Conservation (phyloP, 108 stramenopile species). For the Schizochytrium sp. region DNA sequence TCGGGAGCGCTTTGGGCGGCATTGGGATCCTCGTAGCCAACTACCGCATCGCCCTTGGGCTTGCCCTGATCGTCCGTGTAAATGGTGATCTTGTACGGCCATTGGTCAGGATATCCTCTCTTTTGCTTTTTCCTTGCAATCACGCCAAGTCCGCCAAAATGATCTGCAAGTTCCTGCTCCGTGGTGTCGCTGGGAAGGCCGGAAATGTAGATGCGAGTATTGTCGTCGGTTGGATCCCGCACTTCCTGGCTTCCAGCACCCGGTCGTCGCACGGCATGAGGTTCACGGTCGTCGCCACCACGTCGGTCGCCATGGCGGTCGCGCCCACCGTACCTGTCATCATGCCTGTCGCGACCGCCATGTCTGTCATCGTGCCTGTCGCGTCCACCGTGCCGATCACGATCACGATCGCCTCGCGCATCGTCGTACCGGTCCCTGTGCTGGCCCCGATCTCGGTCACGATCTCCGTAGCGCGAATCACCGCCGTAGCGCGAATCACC, state of each 20-base stretch:
- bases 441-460: not conserved
- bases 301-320: not conserved
- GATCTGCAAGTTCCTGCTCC: not conserved
- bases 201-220: not conserved
- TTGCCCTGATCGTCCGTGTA: not conserved
- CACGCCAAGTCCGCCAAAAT: not conserved
- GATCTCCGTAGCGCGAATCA: not conserved
- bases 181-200: not conserved
- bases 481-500: not conserved
- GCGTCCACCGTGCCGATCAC: not conserved
- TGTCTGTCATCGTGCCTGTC: not conserved
- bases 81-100: conserved; percentile 1
- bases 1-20: conserved; percentile 6
- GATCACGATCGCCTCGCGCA: not conserved
- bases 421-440: not conserved
- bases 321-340: not conserved
- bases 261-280: not conserved
- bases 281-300: not conserved
- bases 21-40: conserved; percentile 4
- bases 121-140: not conserved
- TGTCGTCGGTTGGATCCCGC: not conserved
- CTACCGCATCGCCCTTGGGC: not conserved
- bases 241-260: not conserved
- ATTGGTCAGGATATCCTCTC: not conserved
- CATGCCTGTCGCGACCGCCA: not conserved